Conservation (phyloP, 2,329 filamentous ascomycete species). For the Colletotrichum magnum region DNA sequence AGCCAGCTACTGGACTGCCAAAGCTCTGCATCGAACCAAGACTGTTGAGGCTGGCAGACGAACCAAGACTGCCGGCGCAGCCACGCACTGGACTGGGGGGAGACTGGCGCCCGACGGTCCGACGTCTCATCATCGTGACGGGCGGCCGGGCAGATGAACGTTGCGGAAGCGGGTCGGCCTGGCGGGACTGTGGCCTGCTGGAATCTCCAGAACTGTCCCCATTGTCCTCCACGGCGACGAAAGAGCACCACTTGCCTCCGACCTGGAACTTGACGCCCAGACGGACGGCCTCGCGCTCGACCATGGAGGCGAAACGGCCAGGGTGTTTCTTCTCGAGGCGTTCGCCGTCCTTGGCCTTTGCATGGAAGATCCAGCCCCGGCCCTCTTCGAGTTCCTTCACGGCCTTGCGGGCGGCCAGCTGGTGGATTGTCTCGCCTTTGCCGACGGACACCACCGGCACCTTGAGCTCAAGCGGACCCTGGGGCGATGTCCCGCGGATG, state of each 20-base stretch:
- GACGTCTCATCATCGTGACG: no score
- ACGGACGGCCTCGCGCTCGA: conserved; percentile 75
- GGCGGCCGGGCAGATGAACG: no score
- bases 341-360: conserved; percentile 62
- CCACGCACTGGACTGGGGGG: no score
- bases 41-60: no score
- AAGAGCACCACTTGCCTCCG: conserved; percentile 79
- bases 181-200: not conserved
- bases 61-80: no score
- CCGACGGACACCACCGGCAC: conserved; percentile 69
- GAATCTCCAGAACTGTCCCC: not conserved
- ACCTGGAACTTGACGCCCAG: conserved; percentile 78
- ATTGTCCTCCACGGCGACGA: conserved; percentile 74
- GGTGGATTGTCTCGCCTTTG: conserved; percentile 72
- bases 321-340: conserved; percentile 62
- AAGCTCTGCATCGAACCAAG: no score
- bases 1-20: no score
- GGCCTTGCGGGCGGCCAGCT: conserved; percentile 78
- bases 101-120: no score
- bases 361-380: conserved; percentile 74
- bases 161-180: no score
- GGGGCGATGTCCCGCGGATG: conserved; percentile 68
- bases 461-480: conserved; percentile 73
- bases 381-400: conserved; percentile 79
- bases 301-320: conserved; percentile 70